These are phyloP conservation scores for Allium fistulosum DNA, from an alignment of 106 monocot species.

Conservation along the genomic window DNA sequence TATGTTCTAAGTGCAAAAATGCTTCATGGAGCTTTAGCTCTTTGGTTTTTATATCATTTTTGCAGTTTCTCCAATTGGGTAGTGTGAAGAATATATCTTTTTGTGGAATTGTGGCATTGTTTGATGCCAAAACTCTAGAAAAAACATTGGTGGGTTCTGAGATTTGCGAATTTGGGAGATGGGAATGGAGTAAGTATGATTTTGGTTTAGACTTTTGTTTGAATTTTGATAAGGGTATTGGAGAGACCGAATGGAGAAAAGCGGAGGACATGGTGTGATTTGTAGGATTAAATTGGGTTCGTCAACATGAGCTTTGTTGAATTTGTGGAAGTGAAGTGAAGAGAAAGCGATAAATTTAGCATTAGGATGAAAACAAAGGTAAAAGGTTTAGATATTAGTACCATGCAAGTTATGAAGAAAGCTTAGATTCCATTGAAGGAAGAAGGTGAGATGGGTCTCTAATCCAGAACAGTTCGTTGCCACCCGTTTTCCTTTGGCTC, in stretches of 20 bases:
- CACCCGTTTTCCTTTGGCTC: too few relatives aligned
- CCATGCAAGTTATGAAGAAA: too few relatives aligned
- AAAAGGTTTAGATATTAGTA: too few relatives aligned
- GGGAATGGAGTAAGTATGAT: conserved; percentile 12
- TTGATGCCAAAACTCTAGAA: conserved; percentile 22
- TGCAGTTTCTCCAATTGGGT: conserved; percentile 47
- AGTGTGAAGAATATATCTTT: conserved; percentile 30
- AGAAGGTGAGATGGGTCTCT: too few relatives aligned
- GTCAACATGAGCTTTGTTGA: background rate
- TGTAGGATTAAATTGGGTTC: background rate
- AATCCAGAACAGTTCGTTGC: too few relatives aligned
- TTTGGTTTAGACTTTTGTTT: conserved; percentile 4
- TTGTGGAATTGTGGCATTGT: conserved; percentile 16
- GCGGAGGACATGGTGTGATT: background rate
- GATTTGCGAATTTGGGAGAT: conserved; percentile 19
- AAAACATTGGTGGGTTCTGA: conserved; percentile 18
- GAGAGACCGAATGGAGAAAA: conserved; percentile 14
- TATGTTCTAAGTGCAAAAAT: conserved; percentile 58
- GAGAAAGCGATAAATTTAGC: too few relatives aligned
- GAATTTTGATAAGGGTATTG: conserved; percentile 8
- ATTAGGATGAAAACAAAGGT: too few relatives aligned
- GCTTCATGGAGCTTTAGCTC: conserved; percentile 64
- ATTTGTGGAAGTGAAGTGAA: too few relatives aligned
- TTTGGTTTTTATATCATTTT: conserved; percentile 33
- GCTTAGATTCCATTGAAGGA: too few relatives aligned